Conservation (phyloP, 306 rosid species). For the Trifolium subterraneum region DNA sequence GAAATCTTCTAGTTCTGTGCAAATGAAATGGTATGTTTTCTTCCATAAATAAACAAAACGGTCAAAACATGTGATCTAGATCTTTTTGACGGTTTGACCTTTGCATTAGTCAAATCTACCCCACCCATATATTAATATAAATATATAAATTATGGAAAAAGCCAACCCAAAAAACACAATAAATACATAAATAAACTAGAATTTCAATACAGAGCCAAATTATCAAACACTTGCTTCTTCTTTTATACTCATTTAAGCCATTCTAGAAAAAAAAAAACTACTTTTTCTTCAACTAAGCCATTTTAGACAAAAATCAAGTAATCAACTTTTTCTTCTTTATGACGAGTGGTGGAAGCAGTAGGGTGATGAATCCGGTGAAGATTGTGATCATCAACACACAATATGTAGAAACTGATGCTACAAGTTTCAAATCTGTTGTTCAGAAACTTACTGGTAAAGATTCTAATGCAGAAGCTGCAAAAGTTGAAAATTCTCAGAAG, state of each 20-base stretch:
- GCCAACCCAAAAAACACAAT: neutral
- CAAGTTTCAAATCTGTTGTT: conserved; percentile 74
- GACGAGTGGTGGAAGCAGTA: conserved; percentile 39
- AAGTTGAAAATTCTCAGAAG: neutral
- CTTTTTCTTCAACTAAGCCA: neutral
- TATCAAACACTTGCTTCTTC: neutral
- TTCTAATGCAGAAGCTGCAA: conserved; percentile 36
- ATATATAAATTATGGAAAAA: neutral
- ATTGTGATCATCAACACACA: conserved; percentile 76
- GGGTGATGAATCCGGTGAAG: conserved; percentile 42
- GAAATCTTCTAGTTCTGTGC: neutral
- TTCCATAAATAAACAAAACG: neutral
- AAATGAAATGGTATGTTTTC: neutral
- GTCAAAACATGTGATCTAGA: conserved; percentile 10
- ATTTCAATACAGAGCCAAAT: neutral
- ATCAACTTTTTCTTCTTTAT: conserved; percentile 2
- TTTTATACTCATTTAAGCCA: neutral
- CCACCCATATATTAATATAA: conserved; percentile 7
- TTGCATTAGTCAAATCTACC: conserved; percentile 29
- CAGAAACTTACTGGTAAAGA: conserved; percentile 80
- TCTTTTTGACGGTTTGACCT: too few species aligned
- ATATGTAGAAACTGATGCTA: conserved; percentile 75
- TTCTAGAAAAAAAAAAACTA: neutral
- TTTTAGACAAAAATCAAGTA: neutral
- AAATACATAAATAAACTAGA: neutral